A percentile compares a stretch with the other conserved stretches of the same genome.
Evolutionary conservation across 805 yeast genomes (phyloP).

Genomic region (Osmozyma mogii): DNA sequence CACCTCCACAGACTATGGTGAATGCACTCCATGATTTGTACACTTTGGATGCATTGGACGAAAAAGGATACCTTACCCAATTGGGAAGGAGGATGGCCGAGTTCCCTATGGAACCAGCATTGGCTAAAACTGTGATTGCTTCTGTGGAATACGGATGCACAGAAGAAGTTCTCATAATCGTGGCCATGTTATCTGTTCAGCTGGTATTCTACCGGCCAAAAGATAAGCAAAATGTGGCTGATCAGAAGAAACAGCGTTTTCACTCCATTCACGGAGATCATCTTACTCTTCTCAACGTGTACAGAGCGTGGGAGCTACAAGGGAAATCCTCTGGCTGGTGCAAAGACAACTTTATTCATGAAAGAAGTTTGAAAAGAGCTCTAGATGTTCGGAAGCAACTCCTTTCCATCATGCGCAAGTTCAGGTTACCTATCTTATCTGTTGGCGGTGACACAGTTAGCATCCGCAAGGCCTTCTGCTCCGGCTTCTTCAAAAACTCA

Average conservation of each 20-base stretch:
- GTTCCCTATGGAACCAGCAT: slow-evolving; percentile 89
- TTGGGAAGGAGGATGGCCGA: slow-evolving; percentile 20
- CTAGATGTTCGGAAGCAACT: slow-evolving; percentile 76
- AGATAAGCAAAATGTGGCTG: slow-evolving; percentile 69
- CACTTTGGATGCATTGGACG: slow-evolving; percentile 76
- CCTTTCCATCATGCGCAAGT: slow-evolving; percentile 43
- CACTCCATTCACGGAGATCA: slow-evolving; percentile 79
- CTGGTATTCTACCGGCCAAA: slow-evolving; percentile 76
- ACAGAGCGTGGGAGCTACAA: slow-evolving; percentile 58
- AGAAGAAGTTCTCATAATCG: slow-evolving; percentile 71
- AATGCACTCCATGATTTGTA: slow-evolving; percentile 79
- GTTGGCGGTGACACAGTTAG: slow-evolving; percentile 51
- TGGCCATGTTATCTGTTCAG: slow-evolving; percentile 88
- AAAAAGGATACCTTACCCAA: slow-evolving; percentile 63
- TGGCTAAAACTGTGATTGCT: slow-evolving; percentile 72
- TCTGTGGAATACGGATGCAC: slow-evolving; percentile 67
- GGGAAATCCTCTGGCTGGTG: slow-evolving; percentile 69
- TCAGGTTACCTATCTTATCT: slow-evolving; percentile 36
- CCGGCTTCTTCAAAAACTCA: slow-evolving; percentile 63
- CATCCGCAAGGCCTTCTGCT: slow-evolving; percentile 53
- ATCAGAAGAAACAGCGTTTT: slow-evolving; percentile 64
- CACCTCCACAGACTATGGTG: slow-evolving; percentile 64
- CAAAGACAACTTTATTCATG: slow-evolving; percentile 71
- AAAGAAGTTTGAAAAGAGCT: slow-evolving; percentile 67
- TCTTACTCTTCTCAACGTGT: slow-evolving; percentile 73